Percentiles rank a stretch among this genome's conserved stretches.
Conservation (phyloP, 2,329 filamentous ascomycete species). For the Neodidymelliopsis sp. region DNA sequence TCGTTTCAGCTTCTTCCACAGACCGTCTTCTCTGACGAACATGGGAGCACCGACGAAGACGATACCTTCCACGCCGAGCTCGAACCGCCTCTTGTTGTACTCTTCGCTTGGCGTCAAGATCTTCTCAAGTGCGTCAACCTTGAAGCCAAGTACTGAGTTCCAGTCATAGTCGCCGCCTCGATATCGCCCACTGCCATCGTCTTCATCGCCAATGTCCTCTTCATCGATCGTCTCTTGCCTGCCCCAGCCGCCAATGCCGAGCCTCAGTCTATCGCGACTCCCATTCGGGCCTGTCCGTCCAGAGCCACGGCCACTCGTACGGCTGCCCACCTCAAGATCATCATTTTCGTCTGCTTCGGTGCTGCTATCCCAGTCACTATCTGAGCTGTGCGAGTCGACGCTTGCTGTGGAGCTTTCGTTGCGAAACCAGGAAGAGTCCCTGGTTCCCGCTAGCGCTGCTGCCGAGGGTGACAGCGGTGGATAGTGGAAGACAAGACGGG, state of each 20-base stretch:
- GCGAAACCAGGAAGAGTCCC: conserved; percentile 48
- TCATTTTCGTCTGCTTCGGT: conserved; percentile 43
- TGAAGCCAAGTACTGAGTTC: conserved; percentile 50
- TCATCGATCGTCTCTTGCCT: conserved; percentile 48
- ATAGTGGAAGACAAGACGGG: conserved; percentile 53
- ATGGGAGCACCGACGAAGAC: conserved; percentile 53
- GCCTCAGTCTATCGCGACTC: conserved; percentile 28
- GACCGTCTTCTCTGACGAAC: conserved; percentile 51
- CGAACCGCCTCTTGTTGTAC: conserved; percentile 52
- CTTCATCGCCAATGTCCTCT: conserved; percentile 40
- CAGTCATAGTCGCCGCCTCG: conserved; percentile 47
- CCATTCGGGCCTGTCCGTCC: conserved; percentile 36
- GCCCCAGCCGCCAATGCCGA: conserved; percentile 40
- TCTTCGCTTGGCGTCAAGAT: conserved; percentile 47
- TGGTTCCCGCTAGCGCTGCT: conserved; percentile 42
- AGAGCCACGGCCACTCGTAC: conserved; percentile 45
- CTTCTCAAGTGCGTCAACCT: conserved; percentile 50
- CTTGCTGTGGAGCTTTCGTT: conserved; percentile 47
- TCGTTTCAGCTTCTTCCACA: conserved; percentile 49
- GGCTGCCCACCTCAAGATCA: conserved; percentile 45
- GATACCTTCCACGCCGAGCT: conserved; percentile 50
- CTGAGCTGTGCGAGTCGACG: conserved; percentile 41
- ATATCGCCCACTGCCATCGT: conserved; percentile 20
- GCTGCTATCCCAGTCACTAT: conserved; percentile 50
- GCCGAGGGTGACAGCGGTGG: conserved; percentile 49